These are phyloP conservation scores for Jacaranda mimosifolia DNA, from an alignment of 257 asterid species.

Conservation along the genomic window DNA sequence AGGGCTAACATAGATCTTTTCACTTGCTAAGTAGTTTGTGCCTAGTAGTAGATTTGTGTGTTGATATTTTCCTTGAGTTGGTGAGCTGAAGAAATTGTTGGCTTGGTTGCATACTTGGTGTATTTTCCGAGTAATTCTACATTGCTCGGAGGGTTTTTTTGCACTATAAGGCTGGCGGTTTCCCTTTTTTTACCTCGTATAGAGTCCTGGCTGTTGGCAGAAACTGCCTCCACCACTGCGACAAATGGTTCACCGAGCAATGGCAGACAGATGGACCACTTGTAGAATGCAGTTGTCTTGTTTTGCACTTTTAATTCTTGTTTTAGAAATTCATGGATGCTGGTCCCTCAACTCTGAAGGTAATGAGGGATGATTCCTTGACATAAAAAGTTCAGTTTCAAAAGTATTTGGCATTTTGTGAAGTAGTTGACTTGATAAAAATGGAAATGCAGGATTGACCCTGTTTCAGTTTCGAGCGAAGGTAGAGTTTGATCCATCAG, in stretches of 20 bases:
- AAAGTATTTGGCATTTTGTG: conserved; percentile 19
- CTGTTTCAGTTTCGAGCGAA: conserved; percentile 69
- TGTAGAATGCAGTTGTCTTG: conserved; percentile 51
- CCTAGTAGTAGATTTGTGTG: conserved; percentile 45
- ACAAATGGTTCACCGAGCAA: conserved; percentile 55
- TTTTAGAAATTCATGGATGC: conserved; percentile 61
- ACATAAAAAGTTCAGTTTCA: background rate
- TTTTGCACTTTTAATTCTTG: conserved; percentile 58
- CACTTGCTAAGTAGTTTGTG: conserved; percentile 45
- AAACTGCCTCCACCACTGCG: conserved; percentile 63
- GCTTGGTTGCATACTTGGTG: conserved; percentile 34
- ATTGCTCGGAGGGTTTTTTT: conserved; percentile 68
- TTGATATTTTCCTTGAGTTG: conserved; percentile 29
- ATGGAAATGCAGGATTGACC: conserved; percentile 69
- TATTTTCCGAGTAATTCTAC: conserved; percentile 58
- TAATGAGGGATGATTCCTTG: conserved; percentile 28
- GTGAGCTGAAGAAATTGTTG: conserved; percentile 40
- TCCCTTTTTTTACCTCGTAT: conserved; percentile 47
- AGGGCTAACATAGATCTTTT: conserved; percentile 44
- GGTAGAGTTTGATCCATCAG: conserved; percentile 70
- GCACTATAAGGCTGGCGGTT: conserved; percentile 74
- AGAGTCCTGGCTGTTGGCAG: conserved; percentile 73
- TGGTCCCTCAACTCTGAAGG: conserved; percentile 85
- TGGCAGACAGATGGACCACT: conserved; percentile 75
- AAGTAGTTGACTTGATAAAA: conserved; percentile 15